phyloP scores from a whole-genome alignment of 345 rosid genomes.

The Reutealis trisperma region DNA sequence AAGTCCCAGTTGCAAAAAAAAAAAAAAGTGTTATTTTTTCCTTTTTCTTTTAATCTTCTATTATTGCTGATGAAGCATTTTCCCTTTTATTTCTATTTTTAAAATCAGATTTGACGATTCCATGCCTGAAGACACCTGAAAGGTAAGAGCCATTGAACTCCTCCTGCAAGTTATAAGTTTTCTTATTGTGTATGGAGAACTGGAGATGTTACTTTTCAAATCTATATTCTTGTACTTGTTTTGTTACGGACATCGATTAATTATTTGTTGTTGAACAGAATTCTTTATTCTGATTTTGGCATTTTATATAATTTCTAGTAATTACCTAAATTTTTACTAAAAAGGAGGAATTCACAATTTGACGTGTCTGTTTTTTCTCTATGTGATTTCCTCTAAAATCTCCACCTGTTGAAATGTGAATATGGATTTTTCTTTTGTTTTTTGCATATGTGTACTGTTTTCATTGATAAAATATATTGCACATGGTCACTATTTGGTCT shows the following conservation, averaged over 20 bases:
- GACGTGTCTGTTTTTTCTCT: not conserved
- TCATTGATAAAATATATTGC: not conserved
- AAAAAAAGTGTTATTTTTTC: not conserved
- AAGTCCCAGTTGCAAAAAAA: not conserved
- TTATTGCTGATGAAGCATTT: conserved; percentile 6
- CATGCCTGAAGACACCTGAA: conserved; percentile 91
- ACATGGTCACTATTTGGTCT: not conserved
- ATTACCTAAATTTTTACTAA: not conserved
- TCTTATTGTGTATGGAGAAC: not conserved
- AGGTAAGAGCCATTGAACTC: conserved; percentile 47
- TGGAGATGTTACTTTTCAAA: not conserved
- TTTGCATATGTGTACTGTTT: not conserved
- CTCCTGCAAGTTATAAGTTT: not conserved
- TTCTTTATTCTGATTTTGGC: not conserved
- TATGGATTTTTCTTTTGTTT: not conserved
- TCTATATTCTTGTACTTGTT: not conserved
- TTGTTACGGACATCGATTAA: not conserved
- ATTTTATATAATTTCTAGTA: not conserved
- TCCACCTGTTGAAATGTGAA: not conserved
- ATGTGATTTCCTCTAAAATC: not conserved
- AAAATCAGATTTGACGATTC: conserved; percentile 68
- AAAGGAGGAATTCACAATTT: not conserved
- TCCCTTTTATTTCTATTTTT: conserved; percentile 7
- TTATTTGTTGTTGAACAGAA: not conserved
- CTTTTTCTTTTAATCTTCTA: not conserved